Conservation (phyloP, 1,284 basidiomycete species). For the Pisolithus thermaeus region DNA sequence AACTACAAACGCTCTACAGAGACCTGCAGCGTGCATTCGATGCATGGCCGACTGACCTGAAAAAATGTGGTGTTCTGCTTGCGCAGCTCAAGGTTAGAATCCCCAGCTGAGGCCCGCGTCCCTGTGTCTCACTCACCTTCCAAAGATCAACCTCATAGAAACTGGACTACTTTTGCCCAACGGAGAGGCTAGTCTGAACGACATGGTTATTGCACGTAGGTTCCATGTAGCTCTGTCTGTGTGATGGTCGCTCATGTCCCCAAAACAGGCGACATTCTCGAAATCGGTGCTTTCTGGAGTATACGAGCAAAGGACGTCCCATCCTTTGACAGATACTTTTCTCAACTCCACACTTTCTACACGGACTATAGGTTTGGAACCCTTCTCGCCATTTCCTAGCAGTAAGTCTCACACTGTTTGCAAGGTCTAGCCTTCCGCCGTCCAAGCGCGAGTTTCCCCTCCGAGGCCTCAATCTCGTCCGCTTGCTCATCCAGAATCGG, state of each 20-base stretch:
- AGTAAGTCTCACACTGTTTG: not conserved
- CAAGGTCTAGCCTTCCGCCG: constrained; percentile 66
- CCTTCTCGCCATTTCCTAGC: not conserved
- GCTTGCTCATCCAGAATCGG: constrained; percentile 91
- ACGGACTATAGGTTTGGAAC: constrained; percentile 66
- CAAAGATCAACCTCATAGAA: constrained; percentile 73
- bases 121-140: not conserved
- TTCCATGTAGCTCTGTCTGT: constrained; percentile 7
- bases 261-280: constrained; percentile 82
- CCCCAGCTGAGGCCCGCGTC: constrained; percentile 1
- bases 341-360: constrained; percentile 90
- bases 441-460: constrained; percentile 87
- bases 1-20: constrained; percentile 51
- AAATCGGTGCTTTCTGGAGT: constrained; percentile 93
- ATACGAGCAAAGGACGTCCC: constrained; percentile 85
- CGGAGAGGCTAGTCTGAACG: constrained; percentile 50
- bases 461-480: constrained; percentile 90
- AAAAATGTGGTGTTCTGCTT: constrained; percentile 56
- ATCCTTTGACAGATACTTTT: constrained; percentile 93
- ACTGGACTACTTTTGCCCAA: constrained; percentile 69
- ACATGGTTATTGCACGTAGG: constrained; percentile 68
- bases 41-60: constrained; percentile 57
- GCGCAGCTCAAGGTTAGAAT: constrained; percentile 64
- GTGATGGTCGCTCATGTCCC: not conserved
- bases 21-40: constrained; percentile 59